Percentiles rank a stretch among this genome's conserved stretches.
phyloP scores from a whole-genome alignment of 2,329 filamentous ascomycete species.

The Hypoxylon sp. region DNA sequence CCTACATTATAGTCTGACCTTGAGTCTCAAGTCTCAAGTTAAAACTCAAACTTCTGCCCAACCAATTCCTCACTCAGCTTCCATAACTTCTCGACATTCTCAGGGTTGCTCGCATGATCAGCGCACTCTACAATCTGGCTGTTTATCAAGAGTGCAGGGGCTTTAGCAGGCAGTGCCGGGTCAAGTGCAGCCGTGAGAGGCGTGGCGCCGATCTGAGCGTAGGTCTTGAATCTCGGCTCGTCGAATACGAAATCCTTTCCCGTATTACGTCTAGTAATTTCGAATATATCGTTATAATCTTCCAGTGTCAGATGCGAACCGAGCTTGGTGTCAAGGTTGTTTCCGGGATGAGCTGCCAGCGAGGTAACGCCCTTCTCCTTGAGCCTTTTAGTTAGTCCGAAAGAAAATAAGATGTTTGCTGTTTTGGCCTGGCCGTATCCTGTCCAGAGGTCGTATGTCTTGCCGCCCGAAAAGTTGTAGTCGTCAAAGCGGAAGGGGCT shows the following conservation, averaged over 20 bases:
- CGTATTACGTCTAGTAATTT: constrained; percentile 47
- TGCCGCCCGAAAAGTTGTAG: constrained; percentile 54
- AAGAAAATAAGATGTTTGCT: constrained; percentile 59
- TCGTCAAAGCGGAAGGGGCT: constrained; percentile 59
- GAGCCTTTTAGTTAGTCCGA: constrained; percentile 52
- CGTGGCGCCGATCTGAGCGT: constrained; percentile 56
- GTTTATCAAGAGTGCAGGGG: constrained; percentile 57
- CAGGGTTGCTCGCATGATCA: constrained; percentile 51
- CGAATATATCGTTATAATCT: constrained; percentile 44
- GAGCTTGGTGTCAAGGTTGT: constrained; percentile 48
- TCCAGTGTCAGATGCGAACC: constrained; percentile 46
- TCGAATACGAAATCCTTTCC: constrained; percentile 40
- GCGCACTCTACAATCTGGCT: constrained; percentile 54
- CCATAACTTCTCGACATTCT: constrained; percentile 59
- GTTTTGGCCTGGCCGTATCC: constrained; percentile 63
- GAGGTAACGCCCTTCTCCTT: constrained; percentile 49
- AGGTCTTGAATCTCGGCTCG: constrained; percentile 53
- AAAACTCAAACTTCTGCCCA: constrained; percentile 48
- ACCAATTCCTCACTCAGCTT: constrained; percentile 60
- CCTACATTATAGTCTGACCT: too few species aligned
- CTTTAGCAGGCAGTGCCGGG: constrained; percentile 51
- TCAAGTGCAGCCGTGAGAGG: constrained; percentile 59
- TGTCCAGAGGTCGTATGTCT: constrained; percentile 56
- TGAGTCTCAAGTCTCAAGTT: background rate
- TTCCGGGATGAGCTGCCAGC: constrained; percentile 55